These are phyloP conservation scores for Anacardium occidentale DNA, from an alignment of 345 rosid genomes.

Conservation along the genomic window DNA sequence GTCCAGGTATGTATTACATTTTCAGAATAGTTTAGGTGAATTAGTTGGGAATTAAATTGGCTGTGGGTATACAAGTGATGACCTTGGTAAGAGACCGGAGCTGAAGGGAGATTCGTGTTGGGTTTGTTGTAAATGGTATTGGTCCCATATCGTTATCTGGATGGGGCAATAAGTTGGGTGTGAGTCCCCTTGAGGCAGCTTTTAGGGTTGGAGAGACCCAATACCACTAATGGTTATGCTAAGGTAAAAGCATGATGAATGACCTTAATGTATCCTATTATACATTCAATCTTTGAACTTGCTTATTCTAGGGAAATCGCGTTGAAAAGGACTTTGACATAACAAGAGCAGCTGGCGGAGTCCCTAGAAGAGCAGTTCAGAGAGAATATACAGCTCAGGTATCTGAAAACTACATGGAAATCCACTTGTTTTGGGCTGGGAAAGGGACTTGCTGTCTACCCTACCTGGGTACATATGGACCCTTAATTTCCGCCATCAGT, in stretches of 20 bases:
- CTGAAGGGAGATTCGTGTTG: too few relatives aligned
- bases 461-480: slow-evolving; percentile 34
- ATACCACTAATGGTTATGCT: background rate
- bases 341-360: slow-evolving; percentile 29
- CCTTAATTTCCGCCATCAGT: slow-evolving; percentile 49
- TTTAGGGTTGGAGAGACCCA: too few relatives aligned
- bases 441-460: slow-evolving; percentile 39
- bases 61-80: too few relatives aligned
- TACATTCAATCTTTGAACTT: background rate
- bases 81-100: too few relatives aligned
- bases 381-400: slow-evolving; percentile 21
- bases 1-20: slow-evolving; percentile 36
- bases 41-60: too few relatives aligned
- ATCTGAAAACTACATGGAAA: slow-evolving; percentile 33
- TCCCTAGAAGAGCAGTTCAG: slow-evolving; percentile 24
- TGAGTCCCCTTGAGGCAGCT: too few relatives aligned
- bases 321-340: slow-evolving; percentile 51
- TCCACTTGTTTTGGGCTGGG: slow-evolving; percentile 45
- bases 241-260: background rate
- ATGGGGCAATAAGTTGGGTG: too few relatives aligned
- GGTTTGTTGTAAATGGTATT: too few relatives aligned
- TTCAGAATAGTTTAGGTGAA: background rate
- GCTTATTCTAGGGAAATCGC: slow-evolving; percentile 37
- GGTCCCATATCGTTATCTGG: too few relatives aligned
- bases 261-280: background rate